A percentile compares a stretch with the other conserved stretches of the same genome.
Conservation (phyloP, 208 protist species). For the Vickermania ingenoplastis region DNA sequence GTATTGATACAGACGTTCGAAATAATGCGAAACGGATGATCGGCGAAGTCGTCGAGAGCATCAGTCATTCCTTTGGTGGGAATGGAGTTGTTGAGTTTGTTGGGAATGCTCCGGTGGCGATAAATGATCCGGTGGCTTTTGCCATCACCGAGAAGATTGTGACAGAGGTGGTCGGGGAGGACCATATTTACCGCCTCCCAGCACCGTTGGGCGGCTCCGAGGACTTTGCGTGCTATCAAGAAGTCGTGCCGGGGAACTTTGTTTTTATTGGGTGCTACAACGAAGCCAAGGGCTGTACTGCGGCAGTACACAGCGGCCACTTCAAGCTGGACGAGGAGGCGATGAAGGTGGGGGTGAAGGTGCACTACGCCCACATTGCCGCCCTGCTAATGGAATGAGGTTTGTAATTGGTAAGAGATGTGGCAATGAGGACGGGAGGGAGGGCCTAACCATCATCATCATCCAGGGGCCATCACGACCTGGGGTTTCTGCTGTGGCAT, state of each 20-base stretch:
- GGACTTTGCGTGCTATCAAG: constrained; percentile 33
- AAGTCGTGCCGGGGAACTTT: constrained; percentile 26
- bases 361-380: constrained; percentile 38
- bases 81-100: constrained; percentile 17
- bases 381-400: constrained; percentile 23
- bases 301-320: constrained; percentile 29
- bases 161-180: constrained; percentile 13
- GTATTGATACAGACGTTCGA: constrained; percentile 19
- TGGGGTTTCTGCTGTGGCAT: constrained; percentile 11
- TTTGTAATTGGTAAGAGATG: neutral
- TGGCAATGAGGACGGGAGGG: too few relatives aligned
- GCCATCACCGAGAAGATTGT: constrained; percentile 21
- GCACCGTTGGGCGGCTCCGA: constrained; percentile 21
- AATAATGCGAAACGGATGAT: constrained; percentile 12
- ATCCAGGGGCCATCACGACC: constrained; percentile 7
- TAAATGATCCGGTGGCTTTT: constrained; percentile 29
- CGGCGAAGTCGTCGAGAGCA: constrained; percentile 20
- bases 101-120: constrained; percentile 26
- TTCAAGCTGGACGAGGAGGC: constrained; percentile 42
- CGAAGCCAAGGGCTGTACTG: constrained; percentile 10
- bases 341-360: constrained; percentile 39
- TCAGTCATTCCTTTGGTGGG: constrained; percentile 17
- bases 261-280: constrained; percentile 36
- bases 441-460: neutral
- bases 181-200: constrained; percentile 15